Conservation (phyloP, 1,284 basidiomycete genomes). For the Omphalotus olearius region DNA sequence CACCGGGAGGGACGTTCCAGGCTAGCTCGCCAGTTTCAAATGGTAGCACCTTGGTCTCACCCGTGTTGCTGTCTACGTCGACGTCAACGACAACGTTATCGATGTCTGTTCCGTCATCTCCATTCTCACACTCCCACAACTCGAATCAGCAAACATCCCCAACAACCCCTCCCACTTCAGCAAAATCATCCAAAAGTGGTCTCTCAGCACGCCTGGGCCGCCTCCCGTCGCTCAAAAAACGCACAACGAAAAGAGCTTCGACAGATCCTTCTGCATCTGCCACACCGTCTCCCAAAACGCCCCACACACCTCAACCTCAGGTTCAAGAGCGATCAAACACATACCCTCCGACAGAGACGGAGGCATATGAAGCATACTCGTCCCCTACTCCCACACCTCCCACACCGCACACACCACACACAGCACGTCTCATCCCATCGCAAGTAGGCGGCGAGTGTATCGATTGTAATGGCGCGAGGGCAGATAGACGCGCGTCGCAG, state of each 20-base stretch:
- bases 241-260: not conserved
- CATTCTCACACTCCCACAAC: not conserved
- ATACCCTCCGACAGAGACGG: not conserved
- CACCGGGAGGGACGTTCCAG: too few relatives aligned
- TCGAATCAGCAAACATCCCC: not conserved
- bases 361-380: too few relatives aligned
- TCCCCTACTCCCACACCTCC: not conserved
- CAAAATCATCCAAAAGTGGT: not conserved
- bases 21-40: too few relatives aligned
- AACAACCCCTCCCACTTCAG: not conserved
- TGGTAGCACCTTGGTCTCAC: too few relatives aligned
- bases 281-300: not conserved
- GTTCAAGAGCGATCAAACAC: not conserved
- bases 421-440: not conserved
- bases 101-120: not conserved
- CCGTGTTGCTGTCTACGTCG: too few relatives aligned
- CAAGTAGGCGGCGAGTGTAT: not conserved
- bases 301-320: not conserved
- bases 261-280: not conserved
- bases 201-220: not conserved
- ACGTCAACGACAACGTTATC: too few relatives aligned
- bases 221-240: slow-evolving; percentile 5
- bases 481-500: too few relatives aligned
- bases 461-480: too few relatives aligned
- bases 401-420: not conserved